These are phyloP conservation scores for Knoxdaviesia capensis DNA, from an alignment of 2,329 filamentous ascomycete species.

Conservation along the genomic window DNA sequence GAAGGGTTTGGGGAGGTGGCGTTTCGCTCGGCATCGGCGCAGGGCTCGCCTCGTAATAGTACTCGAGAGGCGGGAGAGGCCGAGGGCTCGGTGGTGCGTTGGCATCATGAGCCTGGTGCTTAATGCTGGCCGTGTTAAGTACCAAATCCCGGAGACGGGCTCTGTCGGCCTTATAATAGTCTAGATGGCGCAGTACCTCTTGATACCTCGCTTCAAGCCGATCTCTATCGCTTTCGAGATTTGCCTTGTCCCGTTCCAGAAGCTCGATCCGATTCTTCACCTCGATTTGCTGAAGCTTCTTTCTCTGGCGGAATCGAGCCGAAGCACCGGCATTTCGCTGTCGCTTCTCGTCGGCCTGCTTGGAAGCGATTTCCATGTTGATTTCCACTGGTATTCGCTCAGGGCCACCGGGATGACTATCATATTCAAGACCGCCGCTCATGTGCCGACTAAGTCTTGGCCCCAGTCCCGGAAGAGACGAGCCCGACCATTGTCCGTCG, in stretches of 20 bases:
- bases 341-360: conserved; percentile 67
- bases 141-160: conserved; percentile 52
- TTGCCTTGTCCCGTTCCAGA: background rate
- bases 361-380: conserved; percentile 32
- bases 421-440: background rate
- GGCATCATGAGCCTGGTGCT: conserved; percentile 16
- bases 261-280: conserved; percentile 33
- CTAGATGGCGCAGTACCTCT: conserved; percentile 38
- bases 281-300: conserved; percentile 66
- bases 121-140: conserved; percentile 25
- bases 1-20: no score
- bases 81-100: no score
- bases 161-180: conserved; percentile 55
- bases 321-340: conserved; percentile 73
- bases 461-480: background rate
- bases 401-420: background rate
- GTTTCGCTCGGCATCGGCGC: no score
- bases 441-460: background rate
- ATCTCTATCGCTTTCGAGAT: background rate
- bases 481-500: background rate
- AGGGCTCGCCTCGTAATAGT: no score
- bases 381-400: conserved; percentile 1
- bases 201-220: conserved; percentile 7
- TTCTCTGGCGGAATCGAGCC: conserved; percentile 46
- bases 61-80: no score